Evolutionary conservation across 768 basidiomycete species (phyloP), one percentile per base, ranked within the genome.

Genomic region (Phylloporus sp.): DNA sequence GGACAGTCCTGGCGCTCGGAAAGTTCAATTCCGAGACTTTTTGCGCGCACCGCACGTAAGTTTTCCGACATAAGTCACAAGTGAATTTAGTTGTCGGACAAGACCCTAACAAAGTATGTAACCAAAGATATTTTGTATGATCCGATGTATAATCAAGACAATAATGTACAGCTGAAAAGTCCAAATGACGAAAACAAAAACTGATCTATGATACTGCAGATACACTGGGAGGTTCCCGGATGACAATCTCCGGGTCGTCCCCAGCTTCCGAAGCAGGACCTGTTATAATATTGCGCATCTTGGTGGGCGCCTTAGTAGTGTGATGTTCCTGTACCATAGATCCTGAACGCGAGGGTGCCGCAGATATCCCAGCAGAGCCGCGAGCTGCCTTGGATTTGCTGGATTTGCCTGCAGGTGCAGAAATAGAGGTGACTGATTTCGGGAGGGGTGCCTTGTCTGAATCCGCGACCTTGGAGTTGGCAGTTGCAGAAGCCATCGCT

Each of bases 221-320:
- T 48, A 55, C 28, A 16, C 42, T 44, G 35, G 45, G 53, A 23
- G 57, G 52, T 40, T 68, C 68, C 27, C 58, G 57, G 22, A 32
- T 45, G 29, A 39, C 54, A 12, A 66, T 65, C 52, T 81, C 81
- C 24, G 75, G 74, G 55, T 82, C 80, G 22, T 69, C 65, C 13
- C 74, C 76, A 38, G 67, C 78, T 53, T 83, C 81, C 16, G 77
- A 77, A 16, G 73, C 70, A 12, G 80, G 78, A 10, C 75, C 76
- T 39, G 74, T 62, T 42, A 81, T 72, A n/a, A 79, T 78, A 52
- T 78, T 83, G 52, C 84, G 74, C 84, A 86, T 84, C 65, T 84
- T 85, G 24, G 84, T 81, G 27, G 80, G 82, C 16, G 79, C 76
- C 40, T 78, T 76, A 6, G 75, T 70, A 28, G 72, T 63, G 18